These are phyloP conservation scores for Bipolaris gigantea DNA, from an alignment of 2,329 filamentous ascomycete genomes.

Conservation along the genomic window DNA sequence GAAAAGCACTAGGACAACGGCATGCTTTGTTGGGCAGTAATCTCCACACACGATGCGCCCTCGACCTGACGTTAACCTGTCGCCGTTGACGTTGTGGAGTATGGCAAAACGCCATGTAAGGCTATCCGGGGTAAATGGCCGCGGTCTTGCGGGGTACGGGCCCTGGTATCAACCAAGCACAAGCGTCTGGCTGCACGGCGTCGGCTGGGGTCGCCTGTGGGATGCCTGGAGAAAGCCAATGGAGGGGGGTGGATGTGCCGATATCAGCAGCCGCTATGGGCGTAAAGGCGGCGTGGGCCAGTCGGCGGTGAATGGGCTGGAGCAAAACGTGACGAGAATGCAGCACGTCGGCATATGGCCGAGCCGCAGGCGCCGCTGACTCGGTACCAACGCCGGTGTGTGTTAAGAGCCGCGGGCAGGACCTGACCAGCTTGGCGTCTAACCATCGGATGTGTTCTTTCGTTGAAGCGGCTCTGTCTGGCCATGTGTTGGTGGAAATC, in stretches of 20 bases:
- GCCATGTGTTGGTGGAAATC: background rate
- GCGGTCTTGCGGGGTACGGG: constrained; percentile 26
- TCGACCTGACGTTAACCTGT: constrained; percentile 1
- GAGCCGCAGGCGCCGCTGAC: background rate
- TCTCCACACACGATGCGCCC: constrained; percentile 2
- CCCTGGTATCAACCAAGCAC: constrained; percentile 10
- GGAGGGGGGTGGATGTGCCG: constrained; percentile 12
- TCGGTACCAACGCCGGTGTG: constrained; percentile 3
- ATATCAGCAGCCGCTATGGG: constrained; percentile 8
- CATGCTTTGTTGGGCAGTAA: constrained; percentile 12
- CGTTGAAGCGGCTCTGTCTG: too few relatives aligned
- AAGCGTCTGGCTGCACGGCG: constrained; percentile 7
- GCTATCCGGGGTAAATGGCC: constrained; percentile 20
- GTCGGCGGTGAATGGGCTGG: background rate
- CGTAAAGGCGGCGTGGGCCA: background rate
- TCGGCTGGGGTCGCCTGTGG: constrained; percentile 11
- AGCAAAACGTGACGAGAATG: background rate
- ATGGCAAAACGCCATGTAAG: constrained; percentile 4
- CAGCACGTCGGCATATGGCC: background rate
- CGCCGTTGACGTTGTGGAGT: constrained; percentile 8
- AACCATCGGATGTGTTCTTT: background rate
- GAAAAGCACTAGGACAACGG: constrained; percentile 10
- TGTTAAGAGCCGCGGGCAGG: background rate
- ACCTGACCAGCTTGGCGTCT: background rate
- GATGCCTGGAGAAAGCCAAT: background rate